Percentiles rank a stretch among this genome's conserved stretches.
phyloP scores from a whole-genome alignment of 768 basidiomycete genomes.

The Pleurotus tuoliensis region DNA sequence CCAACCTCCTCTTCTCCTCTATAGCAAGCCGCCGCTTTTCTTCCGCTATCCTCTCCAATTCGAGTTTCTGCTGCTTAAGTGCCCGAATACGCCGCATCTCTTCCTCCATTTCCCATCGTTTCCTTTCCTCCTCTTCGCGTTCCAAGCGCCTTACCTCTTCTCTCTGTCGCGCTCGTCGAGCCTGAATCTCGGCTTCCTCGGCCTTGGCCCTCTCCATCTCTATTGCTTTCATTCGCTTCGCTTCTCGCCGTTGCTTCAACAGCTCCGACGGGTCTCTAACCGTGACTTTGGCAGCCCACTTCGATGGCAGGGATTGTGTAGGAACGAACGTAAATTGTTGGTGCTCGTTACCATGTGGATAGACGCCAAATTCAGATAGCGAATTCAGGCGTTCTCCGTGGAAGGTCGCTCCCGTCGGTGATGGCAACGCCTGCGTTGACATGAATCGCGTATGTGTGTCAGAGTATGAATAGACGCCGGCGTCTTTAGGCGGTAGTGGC shows the following conservation, averaged over 20 bases:
- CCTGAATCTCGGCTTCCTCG: slow-evolving; percentile 43
- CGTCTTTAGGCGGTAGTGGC: slow-evolving; percentile 46
- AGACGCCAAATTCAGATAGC: slow-evolving; percentile 8
- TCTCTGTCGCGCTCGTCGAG: slow-evolving; percentile 35
- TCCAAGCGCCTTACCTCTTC: slow-evolving; percentile 38
- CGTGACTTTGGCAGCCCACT: slow-evolving; percentile 7
- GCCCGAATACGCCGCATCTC: slow-evolving; percentile 34
- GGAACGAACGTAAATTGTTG: slow-evolving; percentile 2
- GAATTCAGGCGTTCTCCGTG: slow-evolving; percentile 1
- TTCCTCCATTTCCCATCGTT: slow-evolving; percentile 34
- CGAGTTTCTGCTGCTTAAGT: slow-evolving; percentile 34
- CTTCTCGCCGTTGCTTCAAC: slow-evolving; percentile 18
- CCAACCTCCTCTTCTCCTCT: slow-evolving; percentile 42
- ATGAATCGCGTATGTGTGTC: slow-evolving; percentile 9
- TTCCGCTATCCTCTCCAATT: slow-evolving; percentile 42
- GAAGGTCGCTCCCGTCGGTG: neutral
- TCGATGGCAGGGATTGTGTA: slow-evolving; percentile 5
- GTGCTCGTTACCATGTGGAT: slow-evolving; percentile 15
- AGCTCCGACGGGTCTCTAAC: slow-evolving; percentile 19
- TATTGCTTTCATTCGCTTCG: slow-evolving; percentile 27
- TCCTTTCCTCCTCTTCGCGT: slow-evolving; percentile 38
- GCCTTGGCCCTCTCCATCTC: slow-evolving; percentile 40
- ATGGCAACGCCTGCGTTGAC: slow-evolving; percentile 8
- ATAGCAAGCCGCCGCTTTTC: slow-evolving; percentile 38
- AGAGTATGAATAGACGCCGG: slow-evolving; percentile 15